Percentiles rank a stretch among this genome's conserved stretches.
These are phyloP conservation scores for Dictyostelium firmibasis DNA, from an alignment of 78 protist genomes.

Conservation along the genomic window DNA sequence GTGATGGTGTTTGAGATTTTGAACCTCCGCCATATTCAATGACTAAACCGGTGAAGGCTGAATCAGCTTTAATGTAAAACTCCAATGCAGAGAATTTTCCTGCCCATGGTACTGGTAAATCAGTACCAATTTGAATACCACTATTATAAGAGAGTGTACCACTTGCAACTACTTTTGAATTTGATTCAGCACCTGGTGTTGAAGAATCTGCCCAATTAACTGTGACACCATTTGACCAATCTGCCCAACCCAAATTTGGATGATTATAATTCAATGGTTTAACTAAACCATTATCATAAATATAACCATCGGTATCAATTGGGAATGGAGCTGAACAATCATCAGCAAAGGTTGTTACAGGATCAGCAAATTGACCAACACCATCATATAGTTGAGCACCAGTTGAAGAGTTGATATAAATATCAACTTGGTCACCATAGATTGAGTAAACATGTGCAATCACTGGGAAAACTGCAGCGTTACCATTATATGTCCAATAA, in stretches of 20 bases:
- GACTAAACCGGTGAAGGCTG: neutral
- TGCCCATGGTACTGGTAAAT: conserved; percentile 32
- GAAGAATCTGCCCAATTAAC: conserved; percentile 46
- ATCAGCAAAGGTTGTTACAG: neutral
- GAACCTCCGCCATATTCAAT: conserved; percentile 17
- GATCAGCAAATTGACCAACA: conserved; percentile 50
- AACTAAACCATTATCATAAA: conserved; percentile 41
- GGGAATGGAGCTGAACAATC: conserved; percentile 40
- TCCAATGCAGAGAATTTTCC: conserved; percentile 18
- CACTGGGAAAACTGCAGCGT: conserved; percentile 36
- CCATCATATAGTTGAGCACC: neutral
- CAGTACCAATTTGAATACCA: conserved; percentile 57
- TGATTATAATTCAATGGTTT: conserved; percentile 11
- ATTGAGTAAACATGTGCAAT: conserved; percentile 21
- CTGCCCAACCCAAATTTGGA: conserved; percentile 64
- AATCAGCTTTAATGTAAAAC: conserved; percentile 18
- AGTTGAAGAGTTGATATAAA: neutral
- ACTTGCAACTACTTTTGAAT: neutral
- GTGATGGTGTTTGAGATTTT: neutral
- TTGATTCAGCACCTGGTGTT: conserved; percentile 2
- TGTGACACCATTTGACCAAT: conserved; percentile 54
- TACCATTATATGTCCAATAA: conserved; percentile 44
- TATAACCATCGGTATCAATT: conserved; percentile 9
- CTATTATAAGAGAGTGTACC: neutral
- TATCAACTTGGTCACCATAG: conserved; percentile 54